Base-by-base conservation (phyloP, 2,329 filamentous ascomycete species). In the Aspergillus chevalieri region DNA sequence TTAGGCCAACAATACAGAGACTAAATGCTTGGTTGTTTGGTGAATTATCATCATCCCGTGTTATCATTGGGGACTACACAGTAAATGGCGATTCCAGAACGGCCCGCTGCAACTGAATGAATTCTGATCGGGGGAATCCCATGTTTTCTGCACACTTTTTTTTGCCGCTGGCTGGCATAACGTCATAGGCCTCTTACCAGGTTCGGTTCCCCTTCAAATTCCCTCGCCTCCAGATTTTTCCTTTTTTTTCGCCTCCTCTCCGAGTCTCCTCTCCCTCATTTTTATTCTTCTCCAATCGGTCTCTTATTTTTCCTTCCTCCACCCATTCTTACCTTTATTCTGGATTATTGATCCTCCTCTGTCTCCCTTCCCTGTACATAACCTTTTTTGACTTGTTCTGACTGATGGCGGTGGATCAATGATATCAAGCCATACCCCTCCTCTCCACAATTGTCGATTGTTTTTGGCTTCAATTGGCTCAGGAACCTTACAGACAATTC, bases 151-250 rank as follows among this genome's bases (percentile, higher is more conserved):
- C 52, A 56, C 43, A 48, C 44, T 17, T 17, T 17, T 17, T 17
- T 17, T 17, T 17, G 26, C 41, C 49, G 36, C 54, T 44, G 47
- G 22, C 41, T 48, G 49, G 46, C 51, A 58, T 60, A 59, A 59
- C 58, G 58, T 59, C 58, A 60, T 59, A 58, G 48, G 60, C 60
- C 26, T 12, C 10, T 30, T 30, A 30, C 26, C 26, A 12, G 26
- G 26, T 28, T 28, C 26, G 26, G 26, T 60, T 52, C 56, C 59
- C 56, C 52, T 55, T 54, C 44, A 34, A 52, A 54, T 39, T 57
- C 50, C 46, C 46, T 57, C 47, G 46, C 52, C 50, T 47, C 26
- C 26, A 30, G 26, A 30, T 30, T 30, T 30, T 30, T 50, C 49
- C 51, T n/a, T 26, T 21, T 26, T 21, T 44, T 53, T 52, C 48